Conservation (phyloP, 306 rosid species). For the Castanea sativa region DNA sequence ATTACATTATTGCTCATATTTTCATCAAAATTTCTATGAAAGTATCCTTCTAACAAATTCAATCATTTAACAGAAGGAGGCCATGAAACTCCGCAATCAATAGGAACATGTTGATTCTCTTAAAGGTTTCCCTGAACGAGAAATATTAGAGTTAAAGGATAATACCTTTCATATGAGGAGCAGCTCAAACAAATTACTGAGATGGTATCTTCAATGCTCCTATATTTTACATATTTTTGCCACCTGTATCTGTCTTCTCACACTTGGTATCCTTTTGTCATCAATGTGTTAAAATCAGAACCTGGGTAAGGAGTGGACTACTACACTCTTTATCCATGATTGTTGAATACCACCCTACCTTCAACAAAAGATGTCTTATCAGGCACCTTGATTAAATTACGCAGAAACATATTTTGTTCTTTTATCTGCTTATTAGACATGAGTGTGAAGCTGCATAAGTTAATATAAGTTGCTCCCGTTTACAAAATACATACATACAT, state of each 20-base stretch:
- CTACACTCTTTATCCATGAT: neutral
- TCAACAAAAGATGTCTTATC: neutral
- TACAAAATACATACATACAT: no score
- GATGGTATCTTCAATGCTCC: conserved; percentile 51
- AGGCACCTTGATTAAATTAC: neutral
- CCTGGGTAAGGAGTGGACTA: neutral
- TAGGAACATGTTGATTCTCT: conserved; percentile 51
- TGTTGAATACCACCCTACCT: neutral
- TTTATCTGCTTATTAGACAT: neutral
- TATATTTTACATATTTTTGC: conserved; percentile 7
- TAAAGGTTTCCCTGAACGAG: conserved; percentile 46
- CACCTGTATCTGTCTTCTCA: neutral
- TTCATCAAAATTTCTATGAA: neutral
- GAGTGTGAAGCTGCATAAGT: neutral
- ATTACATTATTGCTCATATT: neutral
- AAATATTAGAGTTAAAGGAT: conserved; percentile 44
- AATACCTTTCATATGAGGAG: conserved; percentile 49
- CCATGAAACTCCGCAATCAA: conserved; percentile 45
- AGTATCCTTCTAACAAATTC: conserved; percentile 7
- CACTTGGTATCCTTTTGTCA: neutral
- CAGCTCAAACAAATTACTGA: conserved; percentile 73
- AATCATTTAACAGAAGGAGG: conserved; percentile 54
- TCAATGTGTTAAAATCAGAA: neutral
- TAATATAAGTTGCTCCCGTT: neutral
- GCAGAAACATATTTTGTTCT: neutral